Percentiles rank a stretch among this genome's conserved stretches.
phyloP scores from a whole-genome alignment of 805 yeast genomes.

The Kuraishia capsulata region DNA sequence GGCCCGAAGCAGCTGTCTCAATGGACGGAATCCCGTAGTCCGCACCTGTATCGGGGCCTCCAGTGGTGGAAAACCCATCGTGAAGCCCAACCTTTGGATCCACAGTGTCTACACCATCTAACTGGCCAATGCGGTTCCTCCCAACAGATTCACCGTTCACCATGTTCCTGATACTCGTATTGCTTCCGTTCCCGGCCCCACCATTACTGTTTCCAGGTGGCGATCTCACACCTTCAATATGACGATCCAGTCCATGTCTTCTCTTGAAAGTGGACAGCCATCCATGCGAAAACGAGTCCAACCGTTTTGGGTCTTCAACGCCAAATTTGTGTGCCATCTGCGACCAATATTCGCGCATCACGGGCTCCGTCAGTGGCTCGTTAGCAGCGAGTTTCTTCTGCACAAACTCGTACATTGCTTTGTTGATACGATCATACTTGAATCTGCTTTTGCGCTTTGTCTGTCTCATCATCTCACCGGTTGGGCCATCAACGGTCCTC shows the following conservation, averaged over 20 bases:
- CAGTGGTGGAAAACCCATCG: constrained; percentile 1
- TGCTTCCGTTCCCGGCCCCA: constrained; percentile 17
- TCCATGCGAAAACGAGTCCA: constrained; percentile 49
- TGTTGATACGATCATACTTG: constrained; percentile 49
- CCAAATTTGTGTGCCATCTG: constrained; percentile 45
- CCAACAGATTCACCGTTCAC: neutral
- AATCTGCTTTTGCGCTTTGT: constrained; percentile 38
- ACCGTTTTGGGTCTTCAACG: constrained; percentile 50
- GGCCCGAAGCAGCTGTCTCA: neutral
- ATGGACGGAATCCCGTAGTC: neutral
- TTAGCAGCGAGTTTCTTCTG: constrained; percentile 30
- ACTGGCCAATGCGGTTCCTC: neutral
- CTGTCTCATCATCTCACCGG: constrained; percentile 13
- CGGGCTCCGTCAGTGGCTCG: constrained; percentile 44
- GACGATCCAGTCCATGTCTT: constrained; percentile 38
- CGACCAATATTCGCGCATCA: constrained; percentile 48
- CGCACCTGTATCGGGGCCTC: neutral
- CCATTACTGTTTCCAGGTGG: too few species aligned
- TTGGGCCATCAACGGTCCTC: constrained; percentile 12
- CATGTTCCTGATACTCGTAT: neutral
- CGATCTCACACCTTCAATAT: constrained; percentile 18
- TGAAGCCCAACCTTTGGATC: neutral
- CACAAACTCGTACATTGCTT: constrained; percentile 49
- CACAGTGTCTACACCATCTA: neutral
- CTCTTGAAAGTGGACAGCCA: constrained; percentile 56